Evolutionary conservation across 148 eudicot species (phyloP).

Genomic region (Pouteria glomerata): DNA sequence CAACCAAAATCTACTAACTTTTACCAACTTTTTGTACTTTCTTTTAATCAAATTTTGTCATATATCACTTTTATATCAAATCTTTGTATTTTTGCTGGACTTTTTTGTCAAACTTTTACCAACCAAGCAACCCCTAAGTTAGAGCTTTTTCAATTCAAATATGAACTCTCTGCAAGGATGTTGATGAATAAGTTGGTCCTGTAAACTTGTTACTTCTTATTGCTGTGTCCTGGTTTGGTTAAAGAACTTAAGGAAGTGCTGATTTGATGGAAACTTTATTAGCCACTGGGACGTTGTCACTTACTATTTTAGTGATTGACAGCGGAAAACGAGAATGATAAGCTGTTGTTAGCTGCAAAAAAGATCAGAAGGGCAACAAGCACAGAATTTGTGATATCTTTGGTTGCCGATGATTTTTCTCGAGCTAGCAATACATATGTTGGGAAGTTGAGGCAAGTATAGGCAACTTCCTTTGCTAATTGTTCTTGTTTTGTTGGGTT

Average conservation of each 20-base stretch:
- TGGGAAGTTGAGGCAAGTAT: constrained; percentile 48
- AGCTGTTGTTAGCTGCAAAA: constrained; percentile 48
- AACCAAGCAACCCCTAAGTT: too few species aligned
- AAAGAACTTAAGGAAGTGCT: neutral
- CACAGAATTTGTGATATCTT: constrained; percentile 48
- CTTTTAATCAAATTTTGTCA: too few species aligned
- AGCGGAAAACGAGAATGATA: constrained; percentile 57
- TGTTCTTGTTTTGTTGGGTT: neutral
- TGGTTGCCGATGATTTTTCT: constrained; percentile 59
- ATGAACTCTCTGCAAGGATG: neutral
- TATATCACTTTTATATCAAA: too few species aligned
- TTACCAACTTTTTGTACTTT: too few species aligned
- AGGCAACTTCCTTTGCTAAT: neutral
- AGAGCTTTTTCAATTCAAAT: neutral
- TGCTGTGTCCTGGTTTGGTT: neutral
- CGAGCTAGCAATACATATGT: constrained; percentile 48
- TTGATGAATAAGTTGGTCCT: neutral
- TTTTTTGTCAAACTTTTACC: too few species aligned
- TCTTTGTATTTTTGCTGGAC: too few species aligned
- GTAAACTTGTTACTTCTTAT: neutral
- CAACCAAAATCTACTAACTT: too few species aligned
- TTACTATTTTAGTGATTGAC: constrained; percentile 5
- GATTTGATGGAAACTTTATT: neutral
- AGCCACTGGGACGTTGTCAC: neutral
- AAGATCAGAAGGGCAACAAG: constrained; percentile 55